These are phyloP conservation scores for Cyanodermella asteris DNA, from an alignment of 2,329 filamentous ascomycete species.

Conservation along the genomic window DNA sequence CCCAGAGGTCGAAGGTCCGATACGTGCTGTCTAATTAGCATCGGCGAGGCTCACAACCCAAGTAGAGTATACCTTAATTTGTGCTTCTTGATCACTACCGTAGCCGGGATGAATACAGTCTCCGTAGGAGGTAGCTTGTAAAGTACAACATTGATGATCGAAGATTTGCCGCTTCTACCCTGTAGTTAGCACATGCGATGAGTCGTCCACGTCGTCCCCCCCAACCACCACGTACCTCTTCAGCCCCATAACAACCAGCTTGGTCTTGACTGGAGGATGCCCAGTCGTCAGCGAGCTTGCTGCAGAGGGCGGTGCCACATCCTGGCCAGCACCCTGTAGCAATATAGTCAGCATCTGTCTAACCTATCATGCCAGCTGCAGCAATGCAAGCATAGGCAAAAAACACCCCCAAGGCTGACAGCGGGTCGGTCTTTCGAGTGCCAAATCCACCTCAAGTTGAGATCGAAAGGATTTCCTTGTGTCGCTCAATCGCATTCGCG, in stretches of 20 bases:
- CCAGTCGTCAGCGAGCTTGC: too few relatives aligned
- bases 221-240: constrained; percentile 50
- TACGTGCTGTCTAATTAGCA: constrained; percentile 47
- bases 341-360: too few relatives aligned
- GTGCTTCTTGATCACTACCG: constrained; percentile 81
- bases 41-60: background rate
- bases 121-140: constrained; percentile 93
- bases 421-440: too few relatives aligned
- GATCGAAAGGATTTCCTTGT: too few relatives aligned
- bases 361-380: too few relatives aligned
- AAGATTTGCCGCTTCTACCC: constrained; percentile 82
- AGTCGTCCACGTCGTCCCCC: constrained; percentile 4
- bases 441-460: too few relatives aligned
- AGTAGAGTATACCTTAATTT: constrained; percentile 59
- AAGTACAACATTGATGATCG: constrained; percentile 96
- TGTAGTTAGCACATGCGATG: background rate
- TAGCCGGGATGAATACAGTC: constrained; percentile 88
- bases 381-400: too few relatives aligned
- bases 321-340: too few relatives aligned
- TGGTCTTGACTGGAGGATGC: too few relatives aligned
- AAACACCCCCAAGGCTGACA: too few relatives aligned
- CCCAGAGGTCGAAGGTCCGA: constrained; percentile 98
- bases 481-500: too few relatives aligned
- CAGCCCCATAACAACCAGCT: constrained; percentile 84
- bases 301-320: too few relatives aligned